phyloP scores from a whole-genome alignment of 768 basidiomycete species.

The Termitomyces sp. region DNA sequence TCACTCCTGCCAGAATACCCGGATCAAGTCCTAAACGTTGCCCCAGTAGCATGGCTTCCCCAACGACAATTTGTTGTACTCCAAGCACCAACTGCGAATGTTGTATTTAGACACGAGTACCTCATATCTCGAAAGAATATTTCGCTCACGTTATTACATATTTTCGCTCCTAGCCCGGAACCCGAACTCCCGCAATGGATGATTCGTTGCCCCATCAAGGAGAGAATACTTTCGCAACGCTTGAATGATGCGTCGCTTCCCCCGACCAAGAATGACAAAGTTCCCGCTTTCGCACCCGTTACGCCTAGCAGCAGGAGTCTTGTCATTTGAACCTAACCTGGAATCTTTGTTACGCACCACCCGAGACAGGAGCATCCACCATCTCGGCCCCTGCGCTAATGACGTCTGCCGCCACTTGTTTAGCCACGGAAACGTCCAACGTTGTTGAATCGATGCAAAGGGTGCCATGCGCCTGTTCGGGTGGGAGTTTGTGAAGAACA shows the following conservation, averaged over 20 bases:
- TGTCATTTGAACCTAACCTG: neutral
- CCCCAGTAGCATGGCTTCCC: slow-evolving; percentile 90
- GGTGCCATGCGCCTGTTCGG: slow-evolving; percentile 36
- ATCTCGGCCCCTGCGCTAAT: slow-evolving; percentile 60
- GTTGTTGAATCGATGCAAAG: slow-evolving; percentile 91
- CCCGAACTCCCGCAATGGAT: slow-evolving; percentile 84
- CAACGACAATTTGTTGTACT: slow-evolving; percentile 78
- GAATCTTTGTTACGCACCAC: slow-evolving; percentile 49
- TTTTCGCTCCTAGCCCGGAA: slow-evolving; percentile 82
- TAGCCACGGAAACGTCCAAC: slow-evolving; percentile 75
- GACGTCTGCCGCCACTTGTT: slow-evolving; percentile 56
- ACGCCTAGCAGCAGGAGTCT: slow-evolving; percentile 48
- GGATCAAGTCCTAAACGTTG: slow-evolving; percentile 78
- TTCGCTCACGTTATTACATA: slow-evolving; percentile 76
- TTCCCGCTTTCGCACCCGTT: slow-evolving; percentile 82
- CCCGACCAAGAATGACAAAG: slow-evolving; percentile 90
- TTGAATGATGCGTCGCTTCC: slow-evolving; percentile 60
- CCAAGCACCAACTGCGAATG: slow-evolving; percentile 59
- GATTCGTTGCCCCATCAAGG: slow-evolving; percentile 76
- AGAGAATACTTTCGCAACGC: slow-evolving; percentile 55
- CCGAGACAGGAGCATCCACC: slow-evolving; percentile 94
- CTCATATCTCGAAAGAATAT: slow-evolving; percentile 4
- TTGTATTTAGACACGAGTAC: neutral
- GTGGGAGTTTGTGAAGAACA: slow-evolving; percentile 49
- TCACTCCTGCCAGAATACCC: slow-evolving; percentile 71